Percentiles rank a stretch among this genome's conserved stretches.
Conservation (phyloP, 2,329 filamentous ascomycete species). For the Emergomyces orientalis region DNA sequence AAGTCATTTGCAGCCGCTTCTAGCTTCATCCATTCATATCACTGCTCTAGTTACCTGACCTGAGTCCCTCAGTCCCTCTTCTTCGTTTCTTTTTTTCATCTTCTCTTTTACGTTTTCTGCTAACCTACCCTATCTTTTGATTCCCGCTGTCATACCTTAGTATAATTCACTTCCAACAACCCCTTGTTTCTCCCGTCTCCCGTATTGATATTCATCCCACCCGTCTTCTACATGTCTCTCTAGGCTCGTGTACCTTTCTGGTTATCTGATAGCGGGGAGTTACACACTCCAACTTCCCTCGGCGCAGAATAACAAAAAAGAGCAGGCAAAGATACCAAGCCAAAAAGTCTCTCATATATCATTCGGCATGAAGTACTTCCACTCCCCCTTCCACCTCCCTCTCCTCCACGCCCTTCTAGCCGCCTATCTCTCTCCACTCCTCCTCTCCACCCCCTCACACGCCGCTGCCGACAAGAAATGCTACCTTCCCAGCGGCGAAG, state of each 20-base stretch:
- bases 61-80: background rate
- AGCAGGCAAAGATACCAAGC: background rate
- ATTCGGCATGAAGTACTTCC: background rate
- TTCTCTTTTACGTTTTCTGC: background rate
- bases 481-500: conserved; percentile 6
- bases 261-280: background rate
- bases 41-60: background rate
- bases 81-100: background rate
- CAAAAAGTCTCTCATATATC: background rate
- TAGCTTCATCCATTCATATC: background rate
- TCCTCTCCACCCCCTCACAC: background rate
- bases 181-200: background rate
- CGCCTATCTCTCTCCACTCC: background rate
- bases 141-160: background rate
- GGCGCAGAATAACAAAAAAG: background rate
- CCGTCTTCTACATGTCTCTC: background rate
- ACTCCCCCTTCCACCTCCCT: background rate
- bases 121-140: too few species aligned
- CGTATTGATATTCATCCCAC: background rate
- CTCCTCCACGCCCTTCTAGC: background rate
- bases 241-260: background rate
- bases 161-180: background rate
- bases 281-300: background rate
- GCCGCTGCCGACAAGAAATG: background rate
- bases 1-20: background rate